A percentile compares a stretch with the other conserved stretches of the same genome.
phyloP scores from a whole-genome alignment of 2,329 filamentous ascomycete species.

The Biscogniauxia marginata region DNA sequence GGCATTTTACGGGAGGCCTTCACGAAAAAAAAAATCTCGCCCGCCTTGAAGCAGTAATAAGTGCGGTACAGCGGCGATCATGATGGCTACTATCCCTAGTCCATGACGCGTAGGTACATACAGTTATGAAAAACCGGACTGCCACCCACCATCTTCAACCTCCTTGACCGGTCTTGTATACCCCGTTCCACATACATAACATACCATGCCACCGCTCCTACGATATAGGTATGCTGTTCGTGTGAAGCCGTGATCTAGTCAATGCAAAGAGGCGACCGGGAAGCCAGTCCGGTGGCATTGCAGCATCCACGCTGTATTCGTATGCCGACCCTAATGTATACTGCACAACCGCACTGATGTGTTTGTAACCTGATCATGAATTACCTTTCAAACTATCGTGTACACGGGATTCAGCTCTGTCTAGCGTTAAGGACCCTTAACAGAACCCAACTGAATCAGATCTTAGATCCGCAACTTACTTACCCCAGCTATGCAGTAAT shows the following conservation, averaged over 20 bases:
- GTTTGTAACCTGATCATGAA: background rate
- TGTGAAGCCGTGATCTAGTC: background rate
- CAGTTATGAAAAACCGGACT: background rate
- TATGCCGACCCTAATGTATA: background rate
- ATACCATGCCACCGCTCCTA: background rate
- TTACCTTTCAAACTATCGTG: background rate
- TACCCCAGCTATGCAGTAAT: background rate
- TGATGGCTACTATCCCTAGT: background rate
- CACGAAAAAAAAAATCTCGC: background rate
- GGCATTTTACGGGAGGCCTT: too few relatives aligned
- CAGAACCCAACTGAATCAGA: background rate
- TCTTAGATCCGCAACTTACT: background rate
- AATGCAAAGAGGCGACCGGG: background rate
- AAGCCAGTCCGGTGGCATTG: background rate
- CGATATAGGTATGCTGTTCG: background rate
- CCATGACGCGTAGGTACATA: background rate
- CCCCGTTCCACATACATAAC: background rate
- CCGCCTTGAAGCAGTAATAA: background rate
- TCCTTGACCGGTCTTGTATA: background rate
- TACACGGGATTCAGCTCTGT: background rate
- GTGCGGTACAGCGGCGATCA: background rate
- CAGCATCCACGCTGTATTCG: background rate
- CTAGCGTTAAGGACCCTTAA: background rate
- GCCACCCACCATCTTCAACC: background rate
- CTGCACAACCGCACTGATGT: background rate